Evolutionary conservation across 78 protist species (phyloP), one percentile per base, ranked within the genome.

Genomic region (Anaeramoeba flamelloides): DNA sequence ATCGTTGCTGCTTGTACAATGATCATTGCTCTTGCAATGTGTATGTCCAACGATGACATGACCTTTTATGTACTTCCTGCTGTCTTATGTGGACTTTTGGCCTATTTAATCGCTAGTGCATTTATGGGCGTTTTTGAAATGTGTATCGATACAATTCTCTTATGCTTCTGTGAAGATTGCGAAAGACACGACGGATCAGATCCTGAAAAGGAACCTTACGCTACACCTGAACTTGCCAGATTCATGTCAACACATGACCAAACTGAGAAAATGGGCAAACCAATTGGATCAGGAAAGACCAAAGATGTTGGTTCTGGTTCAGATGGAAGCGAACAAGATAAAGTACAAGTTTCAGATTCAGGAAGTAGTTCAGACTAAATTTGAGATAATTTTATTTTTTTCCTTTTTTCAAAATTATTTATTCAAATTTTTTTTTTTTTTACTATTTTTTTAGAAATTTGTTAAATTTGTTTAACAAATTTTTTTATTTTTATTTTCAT

Each of bases 21-120:
- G 17, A 22, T 65, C 32, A 77, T 77, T 82, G 84, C 81, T 65
- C 2, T 39, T 1, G 85, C 75, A 38, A 40, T 83, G 8, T 17
- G 8, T 17, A 53, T 26, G 69, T 53, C 69, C 8, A 53, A 26
- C 34, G 69, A 53, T 53, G 8, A 8, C 8, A 53, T 53, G 8
- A 17, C 69, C 8, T 53, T 53, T 53, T 53, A 53, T 53, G 17
- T 53, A 53, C 8, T 53, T 53, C 69, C 69, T 26, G 69, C 69
- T 26, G 17, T 53, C 17, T 26, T 53, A 26, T 53, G 69, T 17
- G 69, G 34, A 53, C 8, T 79, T 39, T 4, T 1, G 32, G 75
- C 77, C 2, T 79, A 1, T 3, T 1, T 38, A 37, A 17, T 79
- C 36, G 1, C 82, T 33, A 1, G 30, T 0, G 82, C 53, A 37